Conservation (phyloP, 805 yeast genomes). For the Candida montana region DNA sequence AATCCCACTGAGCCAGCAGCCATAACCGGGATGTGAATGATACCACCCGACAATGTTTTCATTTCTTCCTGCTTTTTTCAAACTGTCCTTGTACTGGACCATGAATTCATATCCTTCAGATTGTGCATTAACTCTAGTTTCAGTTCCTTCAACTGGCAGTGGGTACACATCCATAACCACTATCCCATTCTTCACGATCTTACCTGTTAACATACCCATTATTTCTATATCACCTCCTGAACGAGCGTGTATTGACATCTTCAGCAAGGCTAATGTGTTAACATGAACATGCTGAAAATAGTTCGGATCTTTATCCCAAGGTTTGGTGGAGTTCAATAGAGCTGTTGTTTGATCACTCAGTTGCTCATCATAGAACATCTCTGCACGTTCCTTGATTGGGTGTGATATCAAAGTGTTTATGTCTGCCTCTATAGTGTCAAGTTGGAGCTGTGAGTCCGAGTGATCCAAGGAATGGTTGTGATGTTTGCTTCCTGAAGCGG, state of each 20-base stretch:
- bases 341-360: slow-evolving; percentile 10
- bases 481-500: background rate
- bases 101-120: slow-evolving; percentile 92
- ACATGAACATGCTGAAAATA: slow-evolving; percentile 60
- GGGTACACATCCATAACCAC: slow-evolving; percentile 79
- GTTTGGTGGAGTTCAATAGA: slow-evolving; percentile 28
- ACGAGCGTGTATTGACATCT: slow-evolving; percentile 76
- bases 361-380: slow-evolving; percentile 13
- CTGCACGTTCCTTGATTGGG: slow-evolving; percentile 14
- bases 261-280: slow-evolving; percentile 65
- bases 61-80: slow-evolving; percentile 44
- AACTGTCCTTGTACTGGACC: slow-evolving; percentile 69
- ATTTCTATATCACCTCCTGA: slow-evolving; percentile 85
- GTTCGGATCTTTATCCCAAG: slow-evolving; percentile 54
- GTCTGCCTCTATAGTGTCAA: slow-evolving; percentile 13
- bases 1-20: slow-evolving; percentile 92
- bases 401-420: slow-evolving; percentile 11
- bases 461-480: background rate
- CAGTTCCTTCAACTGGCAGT: slow-evolving; percentile 93
- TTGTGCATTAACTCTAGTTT: slow-evolving; percentile 91
- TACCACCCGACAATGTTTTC: slow-evolving; percentile 94
- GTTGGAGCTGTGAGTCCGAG: slow-evolving; percentile 3
- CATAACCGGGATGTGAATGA: slow-evolving; percentile 98
- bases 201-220: slow-evolving; percentile 94
- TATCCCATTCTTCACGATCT: slow-evolving; percentile 47